These are phyloP conservation scores for Rhodotorula kratochvilovae DNA, from an alignment of 768 basidiomycete species.

Conservation along the genomic window DNA sequence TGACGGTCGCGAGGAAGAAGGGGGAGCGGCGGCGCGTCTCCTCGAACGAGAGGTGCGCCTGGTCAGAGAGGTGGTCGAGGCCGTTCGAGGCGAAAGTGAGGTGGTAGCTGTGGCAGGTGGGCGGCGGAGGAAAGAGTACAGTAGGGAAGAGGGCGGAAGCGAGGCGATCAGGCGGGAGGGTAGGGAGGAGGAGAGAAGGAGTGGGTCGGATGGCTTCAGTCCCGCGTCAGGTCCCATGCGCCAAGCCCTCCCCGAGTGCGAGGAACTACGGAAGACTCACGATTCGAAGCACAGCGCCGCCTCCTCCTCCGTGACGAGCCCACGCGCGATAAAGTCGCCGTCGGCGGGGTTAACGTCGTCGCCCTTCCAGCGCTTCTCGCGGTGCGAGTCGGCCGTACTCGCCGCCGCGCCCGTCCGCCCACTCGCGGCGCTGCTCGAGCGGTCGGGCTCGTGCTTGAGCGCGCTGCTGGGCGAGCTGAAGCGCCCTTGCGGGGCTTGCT, in stretches of 20 bases:
- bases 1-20: slow-evolving; percentile 32
- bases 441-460: slow-evolving; percentile 3
- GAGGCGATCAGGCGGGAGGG: background rate
- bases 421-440: background rate
- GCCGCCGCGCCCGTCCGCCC: background rate
- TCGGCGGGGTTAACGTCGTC: background rate
- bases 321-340: slow-evolving; percentile 33
- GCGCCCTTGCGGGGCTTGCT: background rate
- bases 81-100: slow-evolving; percentile 17
- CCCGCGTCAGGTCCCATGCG: background rate
- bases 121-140: too few species aligned
- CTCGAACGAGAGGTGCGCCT: slow-evolving; percentile 17
- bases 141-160: background rate
- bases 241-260: background rate
- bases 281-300: slow-evolving; percentile 31
- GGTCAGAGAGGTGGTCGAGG: background rate
- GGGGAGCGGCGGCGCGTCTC: slow-evolving; percentile 30
- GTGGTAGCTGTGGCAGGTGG: slow-evolving; percentile 16
- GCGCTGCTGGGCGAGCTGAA: background rate
- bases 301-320: slow-evolving; percentile 32
- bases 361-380: slow-evolving; percentile 33
- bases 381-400: background rate
- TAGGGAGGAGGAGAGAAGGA: background rate
- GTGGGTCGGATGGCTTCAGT: slow-evolving; percentile 5
- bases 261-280: background rate